Evolutionary conservation across 257 asterid species (phyloP).

Genomic region (Nicotiana attenuata): DNA sequence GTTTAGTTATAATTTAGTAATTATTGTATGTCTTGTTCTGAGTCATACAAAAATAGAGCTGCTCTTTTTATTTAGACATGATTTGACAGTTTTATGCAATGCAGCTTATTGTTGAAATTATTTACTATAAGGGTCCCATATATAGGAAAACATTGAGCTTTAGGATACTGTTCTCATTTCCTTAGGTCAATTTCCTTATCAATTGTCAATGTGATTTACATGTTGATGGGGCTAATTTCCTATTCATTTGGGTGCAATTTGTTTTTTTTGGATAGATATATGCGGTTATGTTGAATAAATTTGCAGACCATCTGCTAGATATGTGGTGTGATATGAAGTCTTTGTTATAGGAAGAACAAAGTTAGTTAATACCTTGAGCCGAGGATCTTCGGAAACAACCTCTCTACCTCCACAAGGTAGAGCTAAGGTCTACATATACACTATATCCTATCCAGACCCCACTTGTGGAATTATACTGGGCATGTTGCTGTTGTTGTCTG

Average conservation of each 20-base stretch:
- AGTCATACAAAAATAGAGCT: neutral
- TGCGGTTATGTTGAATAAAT: neutral
- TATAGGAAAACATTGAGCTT: neutral
- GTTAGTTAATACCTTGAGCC: neutral
- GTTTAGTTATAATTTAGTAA: neutral
- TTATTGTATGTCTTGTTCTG: neutral
- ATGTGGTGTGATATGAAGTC: neutral
- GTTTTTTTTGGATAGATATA: neutral
- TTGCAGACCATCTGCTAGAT: neutral
- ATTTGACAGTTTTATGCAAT: neutral
- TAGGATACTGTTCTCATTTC: neutral
- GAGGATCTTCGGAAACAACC: no score
- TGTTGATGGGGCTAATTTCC: neutral
- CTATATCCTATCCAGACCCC: no score
- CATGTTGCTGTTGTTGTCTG: no score
- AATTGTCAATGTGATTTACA: neutral
- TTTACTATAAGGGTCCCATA: constrained; percentile 8
- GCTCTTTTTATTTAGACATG: neutral
- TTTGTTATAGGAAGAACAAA: neutral
- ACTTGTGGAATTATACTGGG: no score
- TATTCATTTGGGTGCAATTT: neutral
- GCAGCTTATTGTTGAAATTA: neutral
- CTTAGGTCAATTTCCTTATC: neutral
- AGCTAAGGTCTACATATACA: no score
- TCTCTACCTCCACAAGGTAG: no score